A percentile compares a stretch with the other conserved stretches of the same genome.
Evolutionary conservation across 805 yeast genomes (phyloP).

Genomic region (Myxozyma mucilagina): DNA sequence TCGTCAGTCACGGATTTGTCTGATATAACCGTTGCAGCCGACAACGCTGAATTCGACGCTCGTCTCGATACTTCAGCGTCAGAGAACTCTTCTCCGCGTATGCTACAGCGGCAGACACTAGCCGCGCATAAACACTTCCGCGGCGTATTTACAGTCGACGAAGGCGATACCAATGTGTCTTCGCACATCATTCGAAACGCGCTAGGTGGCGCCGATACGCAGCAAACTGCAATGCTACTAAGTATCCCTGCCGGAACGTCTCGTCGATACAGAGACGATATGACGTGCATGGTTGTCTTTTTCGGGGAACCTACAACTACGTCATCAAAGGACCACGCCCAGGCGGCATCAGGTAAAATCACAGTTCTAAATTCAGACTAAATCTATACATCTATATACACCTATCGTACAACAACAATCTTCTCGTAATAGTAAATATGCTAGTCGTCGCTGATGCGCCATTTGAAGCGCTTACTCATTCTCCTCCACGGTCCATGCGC

Average conservation of each 20-base stretch:
- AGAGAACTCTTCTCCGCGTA: not conserved
- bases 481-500: slow-evolving; percentile 21
- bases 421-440: too few relatives aligned
- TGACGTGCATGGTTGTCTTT: slow-evolving; percentile 93
- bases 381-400: not conserved
- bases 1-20: slow-evolving; percentile 17
- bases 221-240: slow-evolving; percentile 82
- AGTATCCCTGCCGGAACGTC: slow-evolving; percentile 91
- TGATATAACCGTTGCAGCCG: slow-evolving; percentile 16
- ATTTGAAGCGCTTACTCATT: slow-evolving; percentile 22
- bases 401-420: not conserved
- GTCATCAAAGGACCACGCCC: not conserved
- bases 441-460: not conserved
- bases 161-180: slow-evolving; percentile 67
- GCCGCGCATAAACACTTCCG: slow-evolving; percentile 19
- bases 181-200: slow-evolving; percentile 95
- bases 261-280: slow-evolving; percentile 90
- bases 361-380: not conserved
- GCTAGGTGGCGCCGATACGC: slow-evolving; percentile 81
- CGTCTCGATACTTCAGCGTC: slow-evolving; percentile 7
- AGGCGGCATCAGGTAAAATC: slow-evolving; percentile 12
- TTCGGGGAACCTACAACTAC: slow-evolving; percentile 54
- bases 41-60: slow-evolving; percentile 17
- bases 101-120: not conserved
- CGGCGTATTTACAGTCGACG: slow-evolving; percentile 53